phyloP scores from a whole-genome alignment of 164 flowering plant species.

The Nymphaea thermarum region DNA sequence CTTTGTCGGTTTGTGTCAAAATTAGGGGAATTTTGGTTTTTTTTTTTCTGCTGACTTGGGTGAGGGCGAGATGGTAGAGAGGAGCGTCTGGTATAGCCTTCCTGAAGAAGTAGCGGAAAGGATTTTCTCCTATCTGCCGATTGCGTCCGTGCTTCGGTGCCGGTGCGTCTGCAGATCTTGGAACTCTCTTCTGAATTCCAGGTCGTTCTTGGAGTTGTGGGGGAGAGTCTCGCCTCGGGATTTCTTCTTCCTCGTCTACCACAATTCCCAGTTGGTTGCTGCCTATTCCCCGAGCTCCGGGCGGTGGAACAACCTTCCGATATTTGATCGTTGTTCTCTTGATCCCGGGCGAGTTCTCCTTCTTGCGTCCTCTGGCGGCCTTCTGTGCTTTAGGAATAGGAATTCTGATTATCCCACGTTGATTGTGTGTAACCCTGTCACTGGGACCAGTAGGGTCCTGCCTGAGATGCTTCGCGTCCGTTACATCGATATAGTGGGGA shows the following conservation, averaged over 20 bases:
- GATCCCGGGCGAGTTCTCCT: constrained; percentile 14
- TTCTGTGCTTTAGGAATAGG: constrained; percentile 17
- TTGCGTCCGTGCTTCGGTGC: constrained; percentile 13
- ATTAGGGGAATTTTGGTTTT: neutral
- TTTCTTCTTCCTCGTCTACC: constrained; percentile 17
- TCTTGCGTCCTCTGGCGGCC: constrained; percentile 17
- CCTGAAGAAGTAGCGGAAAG: constrained; percentile 18
- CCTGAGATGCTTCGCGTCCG: constrained; percentile 14
- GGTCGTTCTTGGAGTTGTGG: constrained; percentile 10
- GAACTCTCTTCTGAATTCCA: constrained; percentile 9
- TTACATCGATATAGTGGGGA: constrained; percentile 18
- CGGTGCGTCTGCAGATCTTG: constrained; percentile 15
- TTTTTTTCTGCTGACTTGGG: neutral
- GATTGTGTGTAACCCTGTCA: constrained; percentile 19
- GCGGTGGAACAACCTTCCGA: constrained; percentile 17
- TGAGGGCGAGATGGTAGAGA: constrained; percentile 3
- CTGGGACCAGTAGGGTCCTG: constrained; percentile 12
- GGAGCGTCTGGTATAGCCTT: constrained; percentile 7
- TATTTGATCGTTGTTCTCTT: constrained; percentile 13
- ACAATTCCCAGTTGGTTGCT: constrained; percentile 9
- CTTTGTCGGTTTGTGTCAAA: neutral
- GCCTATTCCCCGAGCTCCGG: constrained; percentile 10
- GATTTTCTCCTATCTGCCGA: constrained; percentile 15
- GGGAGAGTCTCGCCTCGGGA: constrained; percentile 3
- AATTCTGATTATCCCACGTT: constrained; percentile 14